Evolutionary conservation across 176 grass and related monocot genomes (phyloP), one percentile per base, ranked within the genome.

Genomic region (Ensete glaucum): DNA sequence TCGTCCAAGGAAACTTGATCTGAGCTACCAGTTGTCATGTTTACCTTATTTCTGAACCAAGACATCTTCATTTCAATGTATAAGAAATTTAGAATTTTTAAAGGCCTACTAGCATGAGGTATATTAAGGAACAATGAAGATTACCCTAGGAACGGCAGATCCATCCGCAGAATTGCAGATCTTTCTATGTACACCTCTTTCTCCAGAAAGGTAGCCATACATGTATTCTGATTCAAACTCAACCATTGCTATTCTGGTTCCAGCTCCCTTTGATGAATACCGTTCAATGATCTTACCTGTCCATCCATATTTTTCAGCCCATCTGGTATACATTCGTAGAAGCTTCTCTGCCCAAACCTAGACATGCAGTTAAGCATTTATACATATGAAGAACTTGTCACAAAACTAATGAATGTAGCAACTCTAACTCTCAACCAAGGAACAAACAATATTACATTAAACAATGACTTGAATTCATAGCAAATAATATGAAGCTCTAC

Each of bases 221-320:
- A 93, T 91, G 54, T 89, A 98, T 80, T 89, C 90, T 75, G 88
- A 91, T 86, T 91, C 90, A 82, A 98, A 88, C 48, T 98, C 88
- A 78, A 98, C 59, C 20, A 85, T 80, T 80, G 75, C 75, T 72
- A 53, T 80, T 55, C 59, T 24, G 63, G 79, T 69, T 79, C 74
- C 77, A 83, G 78, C 78, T 83, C 77, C 80, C 57, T 67, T 82
- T 22, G 72, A 91, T 24, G 62, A 11, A 62, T 77, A 77, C 21
- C 87, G 85, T 69, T 98, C 94, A 62, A 84, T 58, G 34, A 98
- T 68, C 57, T 88, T 87, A 83, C 83, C 67, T 77, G 88, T 89
- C 67, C 71, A 93, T 67, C 94, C 86, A 84, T 93, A 82, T 34
- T 93, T 85, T 72, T 25, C 67, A 76, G 90, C 90, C 88, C 94